Base-by-base conservation (phyloP, 169 alveolate genomes). In the Theileria luwenshuni region DNA sequence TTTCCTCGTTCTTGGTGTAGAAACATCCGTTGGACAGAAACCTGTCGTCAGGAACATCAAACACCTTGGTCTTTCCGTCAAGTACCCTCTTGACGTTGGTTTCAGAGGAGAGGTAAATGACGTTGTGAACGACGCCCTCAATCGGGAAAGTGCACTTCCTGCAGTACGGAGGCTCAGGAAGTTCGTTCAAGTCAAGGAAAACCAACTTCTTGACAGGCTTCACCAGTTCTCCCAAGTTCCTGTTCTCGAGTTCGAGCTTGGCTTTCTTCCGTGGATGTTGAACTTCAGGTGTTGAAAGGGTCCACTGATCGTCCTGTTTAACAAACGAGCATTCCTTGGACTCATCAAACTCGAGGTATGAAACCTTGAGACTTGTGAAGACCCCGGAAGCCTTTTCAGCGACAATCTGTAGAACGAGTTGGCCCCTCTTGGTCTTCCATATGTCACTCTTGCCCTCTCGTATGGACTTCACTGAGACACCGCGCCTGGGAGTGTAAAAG, bases 141-240 rank as follows among this genome's bases (percentile, higher is more conserved):
- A 56, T 38, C 1, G 15, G 45, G 38, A 27, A 56, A 2, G 65
- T 23, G 32, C 65, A 56, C 1, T 13, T 21, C 17, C 65, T 33
- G 32, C 65, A 56, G 25, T 27, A 1, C 21, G 65, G 65, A 1
- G 65, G 65, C 21, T 56, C 38, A 2, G 65, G 65, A 12, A 56
- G 23, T 28, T 56, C 38, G 17, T 38, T 5, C 38, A n/a, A 56
- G 15, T 56, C 65, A n/a, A 38, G 10, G 17, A 7, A 10, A 7
- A 10, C 10, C 17, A 5, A 7, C 45, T 10, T 38, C 10, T 5
- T 10, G 10, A 38, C 10, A 5, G 45, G 45, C 45, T 38, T 38
- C 5, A 38, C 10, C 17, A 7, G 10, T 10, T 38, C 45, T 38
- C 45, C 45, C 5, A 38, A 10, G 5, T 5, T 10, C 17, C 5